Conservation (phyloP, 345 rosid species). For the Citrus maxima region DNA sequence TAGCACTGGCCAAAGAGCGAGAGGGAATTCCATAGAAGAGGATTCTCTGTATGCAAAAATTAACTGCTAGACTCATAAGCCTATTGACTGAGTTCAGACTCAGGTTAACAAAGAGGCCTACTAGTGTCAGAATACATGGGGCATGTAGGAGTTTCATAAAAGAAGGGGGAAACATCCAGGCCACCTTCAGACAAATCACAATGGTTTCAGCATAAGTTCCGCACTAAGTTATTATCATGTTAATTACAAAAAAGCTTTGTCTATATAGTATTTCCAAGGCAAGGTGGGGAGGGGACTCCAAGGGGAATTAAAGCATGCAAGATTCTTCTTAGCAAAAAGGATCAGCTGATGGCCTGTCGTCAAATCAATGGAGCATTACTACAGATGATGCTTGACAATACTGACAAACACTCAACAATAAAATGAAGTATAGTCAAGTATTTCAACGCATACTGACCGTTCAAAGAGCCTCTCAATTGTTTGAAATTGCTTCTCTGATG, state of each 20-base stretch:
- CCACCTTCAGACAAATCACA: neutral
- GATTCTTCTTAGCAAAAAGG: neutral
- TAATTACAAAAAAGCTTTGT: neutral
- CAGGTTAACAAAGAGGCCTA: neutral
- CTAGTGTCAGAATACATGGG: neutral
- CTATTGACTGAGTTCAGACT: neutral
- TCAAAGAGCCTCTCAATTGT: slow-evolving; percentile 79
- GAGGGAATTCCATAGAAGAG: neutral
- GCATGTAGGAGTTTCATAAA: neutral
- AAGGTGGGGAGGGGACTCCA: neutral
- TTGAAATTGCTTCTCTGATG: slow-evolving; percentile 77
- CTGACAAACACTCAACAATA: neutral
- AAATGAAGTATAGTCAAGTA: neutral
- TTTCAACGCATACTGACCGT: slow-evolving; percentile 44
- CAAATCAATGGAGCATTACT: neutral
- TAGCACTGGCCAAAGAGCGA: neutral
- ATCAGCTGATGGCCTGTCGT: neutral
- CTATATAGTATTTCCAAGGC: neutral
- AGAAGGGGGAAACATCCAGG: neutral
- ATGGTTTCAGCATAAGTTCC: neutral
- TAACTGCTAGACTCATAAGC: neutral
- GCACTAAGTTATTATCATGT: neutral
- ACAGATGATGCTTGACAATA: neutral
- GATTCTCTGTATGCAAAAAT: neutral
- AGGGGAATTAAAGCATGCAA: neutral